Evolutionary conservation across 2,329 filamentous ascomycete species (phyloP).

Genomic region (Pyrenochaeta sp.): DNA sequence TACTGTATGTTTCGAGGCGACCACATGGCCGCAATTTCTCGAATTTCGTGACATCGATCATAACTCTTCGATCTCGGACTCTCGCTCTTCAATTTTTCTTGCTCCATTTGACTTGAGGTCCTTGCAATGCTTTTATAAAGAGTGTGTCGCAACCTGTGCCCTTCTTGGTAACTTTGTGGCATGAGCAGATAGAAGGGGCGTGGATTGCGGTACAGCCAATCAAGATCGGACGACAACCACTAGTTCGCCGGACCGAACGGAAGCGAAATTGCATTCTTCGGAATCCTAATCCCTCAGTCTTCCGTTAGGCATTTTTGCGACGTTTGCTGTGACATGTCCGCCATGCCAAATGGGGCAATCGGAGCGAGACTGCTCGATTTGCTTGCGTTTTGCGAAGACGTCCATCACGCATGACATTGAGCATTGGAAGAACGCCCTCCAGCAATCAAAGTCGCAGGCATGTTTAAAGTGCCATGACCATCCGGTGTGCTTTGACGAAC

Average conservation of each 20-base stretch:
- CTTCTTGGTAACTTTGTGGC: too few relatives aligned
- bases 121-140: background rate
- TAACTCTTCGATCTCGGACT: background rate
- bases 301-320: background rate
- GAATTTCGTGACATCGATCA: slow-evolving; percentile 9
- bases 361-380: too few relatives aligned
- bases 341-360: background rate
- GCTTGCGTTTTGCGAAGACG: too few relatives aligned
- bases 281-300: background rate
- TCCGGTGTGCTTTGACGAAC: too few relatives aligned
- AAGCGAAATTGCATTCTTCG: background rate
- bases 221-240: background rate
- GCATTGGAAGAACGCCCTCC: too few relatives aligned
- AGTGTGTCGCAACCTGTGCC: background rate
- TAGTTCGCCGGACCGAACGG: background rate
- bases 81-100: background rate
- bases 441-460: too few relatives aligned
- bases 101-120: background rate
- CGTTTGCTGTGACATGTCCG: background rate
- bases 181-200: background rate
- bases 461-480: too few relatives aligned
- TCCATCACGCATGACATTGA: too few relatives aligned
- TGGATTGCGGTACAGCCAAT: background rate
- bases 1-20: slow-evolving; percentile 56
- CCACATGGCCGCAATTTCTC: slow-evolving; percentile 36